Evolutionary conservation across 2,329 filamentous ascomycete species (phyloP).

Genomic region (Botryotinia globosa): DNA sequence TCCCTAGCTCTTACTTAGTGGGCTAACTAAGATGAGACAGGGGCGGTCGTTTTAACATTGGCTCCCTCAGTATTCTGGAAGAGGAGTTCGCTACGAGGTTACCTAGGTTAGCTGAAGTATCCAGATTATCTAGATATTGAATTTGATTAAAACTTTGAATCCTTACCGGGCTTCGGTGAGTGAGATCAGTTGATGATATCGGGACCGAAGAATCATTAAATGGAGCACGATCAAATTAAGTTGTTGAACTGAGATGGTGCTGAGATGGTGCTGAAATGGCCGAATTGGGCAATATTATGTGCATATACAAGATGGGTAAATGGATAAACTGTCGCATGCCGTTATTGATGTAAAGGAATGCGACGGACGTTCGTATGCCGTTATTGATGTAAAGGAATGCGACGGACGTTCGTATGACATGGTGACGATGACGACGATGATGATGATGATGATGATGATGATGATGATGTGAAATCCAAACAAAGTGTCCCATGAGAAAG

Average conservation of each 20-base stretch:
- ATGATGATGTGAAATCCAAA: not conserved
- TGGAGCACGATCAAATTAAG: not conserved
- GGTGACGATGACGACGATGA: too few species aligned
- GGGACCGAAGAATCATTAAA: not conserved
- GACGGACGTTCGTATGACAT: not conserved
- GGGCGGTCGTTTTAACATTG: not conserved
- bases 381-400: not conserved
- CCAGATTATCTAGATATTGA: not conserved
- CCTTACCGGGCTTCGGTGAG: not conserved
- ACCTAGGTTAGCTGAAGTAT: not conserved
- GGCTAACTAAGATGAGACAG: constrained; percentile 1
- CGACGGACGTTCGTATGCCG: not conserved
- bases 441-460: too few species aligned
- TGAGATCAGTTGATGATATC: not conserved
- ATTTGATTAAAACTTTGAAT: not conserved
- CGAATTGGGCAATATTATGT: not conserved
- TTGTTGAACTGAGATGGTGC: not conserved
- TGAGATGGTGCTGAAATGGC: not conserved
- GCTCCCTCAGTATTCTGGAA: not conserved
- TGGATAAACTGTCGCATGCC: not conserved
- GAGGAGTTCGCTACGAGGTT: not conserved
- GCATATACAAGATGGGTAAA: not conserved
- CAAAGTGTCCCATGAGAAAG: not conserved
- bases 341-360: not conserved
- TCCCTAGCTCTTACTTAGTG: not conserved